Conservation (phyloP, 2,329 filamentous ascomycete genomes). For the Mycocentrospora acerina region DNA sequence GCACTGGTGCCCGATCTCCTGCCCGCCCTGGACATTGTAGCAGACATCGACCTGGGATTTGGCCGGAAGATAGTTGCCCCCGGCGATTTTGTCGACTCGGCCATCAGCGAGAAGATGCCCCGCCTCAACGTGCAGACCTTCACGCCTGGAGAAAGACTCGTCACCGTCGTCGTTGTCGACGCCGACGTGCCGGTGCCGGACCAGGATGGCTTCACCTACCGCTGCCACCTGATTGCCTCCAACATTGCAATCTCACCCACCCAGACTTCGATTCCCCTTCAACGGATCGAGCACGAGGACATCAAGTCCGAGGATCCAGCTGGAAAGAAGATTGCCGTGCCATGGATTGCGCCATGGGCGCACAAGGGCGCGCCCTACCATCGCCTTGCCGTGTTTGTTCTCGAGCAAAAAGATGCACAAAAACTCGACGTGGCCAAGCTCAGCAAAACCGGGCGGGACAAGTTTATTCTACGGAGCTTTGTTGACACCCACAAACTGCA, state of each 20-base stretch:
- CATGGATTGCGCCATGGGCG: constrained; percentile 83
- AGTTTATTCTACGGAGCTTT: constrained; percentile 75
- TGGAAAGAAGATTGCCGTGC: constrained; percentile 63
- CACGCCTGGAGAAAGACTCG: constrained; percentile 74
- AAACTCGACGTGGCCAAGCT: constrained; percentile 56
- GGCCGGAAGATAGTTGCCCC: constrained; percentile 68
- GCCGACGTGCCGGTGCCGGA: constrained; percentile 82
- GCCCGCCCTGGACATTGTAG: constrained; percentile 72
- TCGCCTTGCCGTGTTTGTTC: constrained; percentile 77
- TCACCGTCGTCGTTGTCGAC: constrained; percentile 84
- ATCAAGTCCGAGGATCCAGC: constrained; percentile 50
- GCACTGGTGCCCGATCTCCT: constrained; percentile 86
- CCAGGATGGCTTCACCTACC: constrained; percentile 72
- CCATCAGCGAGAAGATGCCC: constrained; percentile 71
- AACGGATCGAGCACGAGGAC: constrained; percentile 33
- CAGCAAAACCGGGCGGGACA: constrained; percentile 71
- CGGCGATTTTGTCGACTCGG: constrained; percentile 75
- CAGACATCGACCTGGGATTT: constrained; percentile 83
- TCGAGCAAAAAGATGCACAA: constrained; percentile 70
- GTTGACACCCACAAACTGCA: constrained; percentile 67
- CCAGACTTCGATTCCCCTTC: constrained; percentile 35
- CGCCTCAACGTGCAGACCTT: constrained; percentile 84
- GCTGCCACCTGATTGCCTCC: constrained; percentile 84
- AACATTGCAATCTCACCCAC: constrained; percentile 68
- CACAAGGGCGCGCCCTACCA: constrained; percentile 93